A percentile compares a stretch with the other conserved stretches of the same genome.
These are phyloP conservation scores for Carpinus fangiana DNA, from an alignment of 306 rosid species.

Conservation along the genomic window DNA sequence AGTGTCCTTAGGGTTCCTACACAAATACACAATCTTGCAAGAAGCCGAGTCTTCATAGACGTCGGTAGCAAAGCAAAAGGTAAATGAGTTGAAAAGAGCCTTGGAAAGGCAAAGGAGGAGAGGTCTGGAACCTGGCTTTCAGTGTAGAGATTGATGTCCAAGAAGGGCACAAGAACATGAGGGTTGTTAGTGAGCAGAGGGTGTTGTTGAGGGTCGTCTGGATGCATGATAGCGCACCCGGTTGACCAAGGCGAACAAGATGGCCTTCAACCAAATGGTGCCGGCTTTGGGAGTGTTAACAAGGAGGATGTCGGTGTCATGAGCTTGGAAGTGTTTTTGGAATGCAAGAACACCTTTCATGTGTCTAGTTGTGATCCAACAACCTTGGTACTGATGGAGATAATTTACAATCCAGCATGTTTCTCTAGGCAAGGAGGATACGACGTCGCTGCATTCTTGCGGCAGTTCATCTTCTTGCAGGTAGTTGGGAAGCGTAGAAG, in stretches of 20 bases:
- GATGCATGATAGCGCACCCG: slow-evolving; percentile 4
- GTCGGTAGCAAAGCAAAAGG: slow-evolving; percentile 13
- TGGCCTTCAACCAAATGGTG: slow-evolving; percentile 51
- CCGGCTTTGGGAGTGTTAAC: slow-evolving; percentile 41
- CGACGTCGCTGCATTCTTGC: slow-evolving; percentile 31
- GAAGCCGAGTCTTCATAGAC: slow-evolving; percentile 11
- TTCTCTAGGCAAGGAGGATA: slow-evolving; percentile 31
- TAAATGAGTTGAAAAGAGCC: slow-evolving; percentile 11
- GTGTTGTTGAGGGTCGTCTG: slow-evolving; percentile 5
- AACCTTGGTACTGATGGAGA: slow-evolving; percentile 43
- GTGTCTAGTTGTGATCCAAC: slow-evolving; percentile 30
- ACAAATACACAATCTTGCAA: slow-evolving; percentile 40
- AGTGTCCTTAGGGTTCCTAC: slow-evolving; percentile 40
- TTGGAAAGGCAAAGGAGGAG: neutral
- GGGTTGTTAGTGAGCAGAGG: slow-evolving; percentile 39
- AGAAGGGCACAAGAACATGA: slow-evolving; percentile 41
- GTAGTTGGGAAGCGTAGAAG: slow-evolving; percentile 17
- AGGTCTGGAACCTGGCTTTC: slow-evolving; percentile 12
- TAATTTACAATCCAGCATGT: slow-evolving; percentile 23
- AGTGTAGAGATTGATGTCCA: slow-evolving; percentile 24
- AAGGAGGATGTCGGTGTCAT: slow-evolving; percentile 34
- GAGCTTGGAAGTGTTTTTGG: slow-evolving; percentile 41
- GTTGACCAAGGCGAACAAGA: slow-evolving; percentile 29
- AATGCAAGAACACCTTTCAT: slow-evolving; percentile 31
- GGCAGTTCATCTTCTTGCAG: slow-evolving; percentile 25